A percentile compares a stretch with the other conserved stretches of the same genome.
phyloP scores from a whole-genome alignment of 805 yeast species.

The Metschnikowia vanudenii region DNA sequence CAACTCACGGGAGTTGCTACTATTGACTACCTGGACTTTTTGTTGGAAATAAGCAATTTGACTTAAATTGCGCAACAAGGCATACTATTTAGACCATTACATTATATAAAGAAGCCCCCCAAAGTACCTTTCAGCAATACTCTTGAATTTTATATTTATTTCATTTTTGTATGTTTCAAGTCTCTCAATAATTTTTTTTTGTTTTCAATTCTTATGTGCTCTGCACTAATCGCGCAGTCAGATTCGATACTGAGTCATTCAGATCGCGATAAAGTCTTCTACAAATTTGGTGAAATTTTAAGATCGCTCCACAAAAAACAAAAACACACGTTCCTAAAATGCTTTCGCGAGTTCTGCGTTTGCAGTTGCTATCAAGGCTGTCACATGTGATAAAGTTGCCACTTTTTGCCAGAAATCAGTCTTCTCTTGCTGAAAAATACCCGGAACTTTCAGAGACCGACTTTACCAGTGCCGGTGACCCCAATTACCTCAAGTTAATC shows the following conservation, averaged over 20 bases:
- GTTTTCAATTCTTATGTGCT: background rate
- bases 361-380: background rate
- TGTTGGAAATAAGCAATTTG: slow-evolving; percentile 49
- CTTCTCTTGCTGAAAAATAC: slow-evolving; percentile 27
- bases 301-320: background rate
- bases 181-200: background rate
- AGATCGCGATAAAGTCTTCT: slow-evolving; percentile 3
- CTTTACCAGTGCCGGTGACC: slow-evolving; percentile 57
- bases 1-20: slow-evolving; percentile 74
- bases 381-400: background rate
- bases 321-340: background rate
- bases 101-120: too few relatives aligned
- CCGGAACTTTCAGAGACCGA: slow-evolving; percentile 53
- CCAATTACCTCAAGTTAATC: slow-evolving; percentile 91
- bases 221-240: background rate
- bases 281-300: background rate
- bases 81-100: background rate
- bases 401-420: slow-evolving; percentile 2
- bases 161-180: background rate
- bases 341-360: slow-evolving; percentile 6
- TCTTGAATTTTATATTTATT: background rate
- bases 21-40: slow-evolving; percentile 62
- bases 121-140: background rate
- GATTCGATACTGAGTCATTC: slow-evolving; percentile 4
- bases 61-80: background rate